phyloP scores from a whole-genome alignment of 2,329 filamentous ascomycete genomes.

The Claviceps monticola region DNA sequence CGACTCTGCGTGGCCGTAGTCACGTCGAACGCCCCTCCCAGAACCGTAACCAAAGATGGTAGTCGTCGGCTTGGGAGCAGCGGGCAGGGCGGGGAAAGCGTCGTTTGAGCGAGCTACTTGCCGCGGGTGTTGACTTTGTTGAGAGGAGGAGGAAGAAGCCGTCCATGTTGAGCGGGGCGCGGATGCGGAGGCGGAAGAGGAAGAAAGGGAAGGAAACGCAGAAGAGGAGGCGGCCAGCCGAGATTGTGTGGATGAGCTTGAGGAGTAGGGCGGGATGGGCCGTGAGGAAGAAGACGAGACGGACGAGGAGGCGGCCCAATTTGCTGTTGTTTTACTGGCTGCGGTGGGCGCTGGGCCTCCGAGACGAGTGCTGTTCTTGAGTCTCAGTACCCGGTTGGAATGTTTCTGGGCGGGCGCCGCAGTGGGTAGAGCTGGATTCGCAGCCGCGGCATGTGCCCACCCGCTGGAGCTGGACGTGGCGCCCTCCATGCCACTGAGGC shows the following conservation, averaged over 20 bases:
- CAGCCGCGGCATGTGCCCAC: constrained; percentile 46
- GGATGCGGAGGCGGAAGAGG: constrained; percentile 1
- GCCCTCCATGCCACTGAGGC: constrained; percentile 54
- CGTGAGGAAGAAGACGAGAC: not conserved
- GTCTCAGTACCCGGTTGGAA: constrained; percentile 40
- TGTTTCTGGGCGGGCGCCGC: constrained; percentile 31
- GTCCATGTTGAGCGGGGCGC: constrained; percentile 14
- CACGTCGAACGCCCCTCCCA: constrained; percentile 38
- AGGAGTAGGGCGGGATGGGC: constrained; percentile 19
- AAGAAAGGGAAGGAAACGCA: not conserved
- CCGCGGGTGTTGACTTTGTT: constrained; percentile 20
- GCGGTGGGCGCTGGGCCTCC: constrained; percentile 20
- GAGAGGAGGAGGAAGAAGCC: constrained; percentile 15
- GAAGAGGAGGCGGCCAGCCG: not conserved
- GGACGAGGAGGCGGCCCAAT: not conserved
- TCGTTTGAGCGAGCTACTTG: constrained; percentile 29
- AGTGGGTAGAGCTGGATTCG: constrained; percentile 34
- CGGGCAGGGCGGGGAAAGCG: constrained; percentile 71
- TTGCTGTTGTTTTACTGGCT: not conserved
- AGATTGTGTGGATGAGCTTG: constrained; percentile 12
- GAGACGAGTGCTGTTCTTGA: constrained; percentile 43
- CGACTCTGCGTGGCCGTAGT: constrained; percentile 33
- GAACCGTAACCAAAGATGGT: constrained; percentile 49
- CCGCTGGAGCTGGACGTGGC: constrained; percentile 40
- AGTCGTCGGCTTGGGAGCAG: constrained; percentile 54